Conservation (phyloP, 805 yeast species). For the Candida insectalens region DNA sequence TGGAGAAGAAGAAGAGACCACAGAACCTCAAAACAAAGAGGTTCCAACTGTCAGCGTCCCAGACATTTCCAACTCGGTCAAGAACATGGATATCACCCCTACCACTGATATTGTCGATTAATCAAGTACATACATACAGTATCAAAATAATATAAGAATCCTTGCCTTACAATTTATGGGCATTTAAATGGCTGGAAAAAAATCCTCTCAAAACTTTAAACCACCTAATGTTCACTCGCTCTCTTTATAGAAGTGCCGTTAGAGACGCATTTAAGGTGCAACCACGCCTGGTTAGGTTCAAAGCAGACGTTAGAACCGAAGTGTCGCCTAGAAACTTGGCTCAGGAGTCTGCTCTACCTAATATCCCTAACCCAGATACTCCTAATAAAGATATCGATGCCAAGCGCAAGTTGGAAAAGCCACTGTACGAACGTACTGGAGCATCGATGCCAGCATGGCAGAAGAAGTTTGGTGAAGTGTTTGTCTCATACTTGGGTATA, state of each 20-base stretch:
- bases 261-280: no score
- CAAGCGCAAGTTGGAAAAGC: slow-evolving; percentile 20
- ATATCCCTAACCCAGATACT: slow-evolving; percentile 23
- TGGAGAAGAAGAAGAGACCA: background rate
- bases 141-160: no score
- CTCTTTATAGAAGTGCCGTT: no score
- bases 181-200: no score
- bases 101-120: slow-evolving; percentile 3
- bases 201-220: no score
- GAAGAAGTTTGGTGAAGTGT: slow-evolving; percentile 52
- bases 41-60: background rate
- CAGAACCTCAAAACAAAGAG: background rate
- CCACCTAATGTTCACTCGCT: no score
- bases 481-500: slow-evolving; percentile 51
- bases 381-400: slow-evolving; percentile 27
- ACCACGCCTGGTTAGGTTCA: background rate
- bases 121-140: no score
- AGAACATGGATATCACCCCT: no score
- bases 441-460: slow-evolving; percentile 37
- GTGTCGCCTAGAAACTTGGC: slow-evolving; percentile 22
- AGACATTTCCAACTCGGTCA: background rate
- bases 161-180: no score
- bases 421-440: slow-evolving; percentile 20
- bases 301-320: background rate
- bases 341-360: slow-evolving; percentile 24